Base-by-base conservation (phyloP, 306 rosid genomes). In the Pueraria montana region DNA sequence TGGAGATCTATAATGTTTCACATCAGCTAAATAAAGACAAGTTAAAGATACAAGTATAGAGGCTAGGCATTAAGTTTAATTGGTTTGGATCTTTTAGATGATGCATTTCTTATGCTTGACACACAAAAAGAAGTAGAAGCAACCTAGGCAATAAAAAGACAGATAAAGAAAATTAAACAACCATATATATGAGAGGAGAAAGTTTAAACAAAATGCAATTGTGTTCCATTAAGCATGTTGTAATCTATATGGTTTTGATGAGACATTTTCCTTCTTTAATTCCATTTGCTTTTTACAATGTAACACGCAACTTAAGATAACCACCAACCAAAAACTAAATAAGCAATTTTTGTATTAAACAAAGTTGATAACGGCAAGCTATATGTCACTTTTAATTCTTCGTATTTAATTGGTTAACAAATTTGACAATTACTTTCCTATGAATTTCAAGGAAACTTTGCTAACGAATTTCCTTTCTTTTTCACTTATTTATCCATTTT, bases 351-450 rank as follows among this genome's bases (percentile, higher is more conserved):
- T 61, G 13, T 10, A 43, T 58, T 68, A 24, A 53, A 68, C 55
- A 67, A 68, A 68, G 77, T 26, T 42, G 17, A 80, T 80, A 55
- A 80, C 78, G 71, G 72, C 78, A 80, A 69, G 84, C 48, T 38
- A 38, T 40, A 72, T 72, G 11, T 27, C 63, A 6, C 50, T 61
- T 48, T 11, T 10, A 38, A 38, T 38, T 38, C 43, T 38, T 38
- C 11, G 11, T 81, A 21, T 49, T 49, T n/a, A n/a, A n/a, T n/a
- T 21, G 48, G 18, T 70, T 18, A 36, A 45, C 18, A 72, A 80
- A 56, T 6, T 55, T 55, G 48, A 42, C 63, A 69, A 17, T 14
- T 36, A 52, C 68, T 36, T 48, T 64, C 36, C 17, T 18, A 16
- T n/a, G 55, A 3, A 50, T 67, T 67, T 69, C 67, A 36, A 49